phyloP scores from a whole-genome alignment of 257 asterid genomes.

The Plantago ovata region DNA sequence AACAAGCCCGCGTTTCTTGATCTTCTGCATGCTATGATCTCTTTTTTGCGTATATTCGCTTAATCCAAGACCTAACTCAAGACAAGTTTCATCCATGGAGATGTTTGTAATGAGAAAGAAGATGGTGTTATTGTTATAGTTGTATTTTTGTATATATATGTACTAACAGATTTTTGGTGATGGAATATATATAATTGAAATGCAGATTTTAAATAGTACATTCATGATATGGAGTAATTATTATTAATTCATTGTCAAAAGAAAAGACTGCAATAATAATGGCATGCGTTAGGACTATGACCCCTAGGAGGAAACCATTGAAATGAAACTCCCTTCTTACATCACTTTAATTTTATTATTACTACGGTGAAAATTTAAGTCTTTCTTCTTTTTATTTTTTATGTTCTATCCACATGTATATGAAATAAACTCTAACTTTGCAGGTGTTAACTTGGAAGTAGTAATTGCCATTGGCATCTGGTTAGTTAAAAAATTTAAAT shows the following conservation, averaged over 20 bases:
- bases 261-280: constrained; percentile 24
- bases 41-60: constrained; percentile 22
- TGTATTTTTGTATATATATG: neutral
- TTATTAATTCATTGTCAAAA: constrained; percentile 21
- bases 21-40: constrained; percentile 6
- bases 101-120: constrained; percentile 9
- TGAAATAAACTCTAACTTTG: too few species aligned
- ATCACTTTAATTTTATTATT: neutral
- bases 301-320: constrained; percentile 29
- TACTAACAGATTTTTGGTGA: too few species aligned
- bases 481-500: too few species aligned
- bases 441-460: too few species aligned
- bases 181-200: constrained; percentile 3
- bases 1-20: constrained; percentile 19
- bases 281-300: constrained; percentile 33
- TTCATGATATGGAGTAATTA: constrained; percentile 23
- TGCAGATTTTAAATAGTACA: constrained; percentile 21
- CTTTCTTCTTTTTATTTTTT: neutral
- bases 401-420: too few species aligned
- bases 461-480: too few species aligned
- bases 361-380: neutral
- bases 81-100: constrained; percentile 35
- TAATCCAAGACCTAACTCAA: constrained; percentile 34
- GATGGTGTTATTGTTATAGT: constrained; percentile 3
- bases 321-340: constrained; percentile 9